These are phyloP conservation scores for Aureobasidium sp. DNA, from an alignment of 2,329 filamentous ascomycete genomes.

Conservation along the genomic window DNA sequence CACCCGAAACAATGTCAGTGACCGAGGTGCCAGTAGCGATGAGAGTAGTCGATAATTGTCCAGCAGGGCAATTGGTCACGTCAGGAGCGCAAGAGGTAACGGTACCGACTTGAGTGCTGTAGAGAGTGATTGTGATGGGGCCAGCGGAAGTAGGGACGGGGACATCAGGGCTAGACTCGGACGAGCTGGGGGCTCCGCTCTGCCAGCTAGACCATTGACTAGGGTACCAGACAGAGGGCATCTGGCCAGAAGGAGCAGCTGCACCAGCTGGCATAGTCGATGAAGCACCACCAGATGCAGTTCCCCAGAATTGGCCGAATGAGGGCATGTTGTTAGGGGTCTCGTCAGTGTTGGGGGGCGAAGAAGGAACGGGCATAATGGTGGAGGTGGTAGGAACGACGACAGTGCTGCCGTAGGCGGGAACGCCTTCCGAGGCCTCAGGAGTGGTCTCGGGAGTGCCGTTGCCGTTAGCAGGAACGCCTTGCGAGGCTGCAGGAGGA, in stretches of 20 bases:
- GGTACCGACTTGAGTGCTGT: slow-evolving; percentile 16
- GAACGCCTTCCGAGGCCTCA: background rate
- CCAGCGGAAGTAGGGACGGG: background rate
- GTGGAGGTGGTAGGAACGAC: background rate
- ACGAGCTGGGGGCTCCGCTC: background rate
- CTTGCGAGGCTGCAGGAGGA: background rate
- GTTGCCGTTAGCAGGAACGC: background rate
- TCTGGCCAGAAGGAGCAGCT: slow-evolving; percentile 7
- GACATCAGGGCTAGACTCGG: background rate
- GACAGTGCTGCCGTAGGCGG: background rate
- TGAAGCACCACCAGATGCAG: background rate
- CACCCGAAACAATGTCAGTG: background rate
- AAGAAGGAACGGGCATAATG: background rate
- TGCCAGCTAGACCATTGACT: too few species aligned
- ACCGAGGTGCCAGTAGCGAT: background rate
- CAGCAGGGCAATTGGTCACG: slow-evolving; percentile 15
- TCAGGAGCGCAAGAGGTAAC: slow-evolving; percentile 15
- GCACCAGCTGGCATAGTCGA: slow-evolving; percentile 1
- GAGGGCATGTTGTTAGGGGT: slow-evolving; percentile 14
- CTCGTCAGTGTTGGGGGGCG: slow-evolving; percentile 7
- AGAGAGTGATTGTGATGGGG: slow-evolving; percentile 17
- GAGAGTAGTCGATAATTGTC: background rate
- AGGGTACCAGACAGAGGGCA: slow-evolving; percentile 8
- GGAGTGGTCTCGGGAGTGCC: background rate
- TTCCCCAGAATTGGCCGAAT: slow-evolving; percentile 13